Conservation (phyloP, 2,329 filamentous ascomycete species). For the Ophiostoma sp. region DNA sequence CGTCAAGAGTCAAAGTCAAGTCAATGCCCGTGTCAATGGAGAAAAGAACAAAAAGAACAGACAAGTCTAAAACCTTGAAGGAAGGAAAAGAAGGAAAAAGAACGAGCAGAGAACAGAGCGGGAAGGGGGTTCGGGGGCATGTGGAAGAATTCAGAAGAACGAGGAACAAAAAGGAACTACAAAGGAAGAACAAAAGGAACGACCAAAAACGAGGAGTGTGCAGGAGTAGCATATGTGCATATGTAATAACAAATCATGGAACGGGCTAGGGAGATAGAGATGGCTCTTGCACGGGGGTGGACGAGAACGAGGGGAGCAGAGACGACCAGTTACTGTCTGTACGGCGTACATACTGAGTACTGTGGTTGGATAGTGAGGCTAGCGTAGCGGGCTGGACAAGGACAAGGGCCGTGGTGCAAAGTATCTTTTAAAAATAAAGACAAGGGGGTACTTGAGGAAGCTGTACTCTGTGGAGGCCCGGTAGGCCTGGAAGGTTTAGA, state of each 20-base stretch:
- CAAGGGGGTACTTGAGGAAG: not conserved
- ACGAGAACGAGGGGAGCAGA: not conserved
- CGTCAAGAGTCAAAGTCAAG: conserved; percentile 1
- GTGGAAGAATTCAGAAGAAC: conserved; percentile 16
- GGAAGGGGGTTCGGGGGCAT: conserved; percentile 12
- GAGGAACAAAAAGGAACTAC: conserved; percentile 10
- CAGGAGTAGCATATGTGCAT: conserved; percentile 6
- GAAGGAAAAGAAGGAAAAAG: not conserved
- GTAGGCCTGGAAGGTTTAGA: not conserved
- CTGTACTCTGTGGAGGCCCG: not conserved
- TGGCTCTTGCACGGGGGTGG: not conserved
- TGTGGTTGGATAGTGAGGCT: not conserved
- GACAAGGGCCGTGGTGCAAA: not conserved
- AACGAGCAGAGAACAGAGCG: not conserved
- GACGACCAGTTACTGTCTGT: not conserved
- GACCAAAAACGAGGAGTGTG: conserved; percentile 11
- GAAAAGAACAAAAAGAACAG: conserved; percentile 7
- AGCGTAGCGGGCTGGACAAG: not conserved
- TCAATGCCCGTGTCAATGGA: not conserved
- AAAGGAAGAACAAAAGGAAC: conserved; percentile 14
- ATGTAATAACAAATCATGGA: conserved; percentile 12
- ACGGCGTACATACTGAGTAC: not conserved
- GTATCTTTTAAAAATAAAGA: not conserved
- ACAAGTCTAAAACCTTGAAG: not conserved
- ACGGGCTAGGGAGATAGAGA: conserved; percentile 9